Evolutionary conservation across 495 filamentous ascomycete species (phyloP).

Genomic region (Pyrenula aspistea): DNA sequence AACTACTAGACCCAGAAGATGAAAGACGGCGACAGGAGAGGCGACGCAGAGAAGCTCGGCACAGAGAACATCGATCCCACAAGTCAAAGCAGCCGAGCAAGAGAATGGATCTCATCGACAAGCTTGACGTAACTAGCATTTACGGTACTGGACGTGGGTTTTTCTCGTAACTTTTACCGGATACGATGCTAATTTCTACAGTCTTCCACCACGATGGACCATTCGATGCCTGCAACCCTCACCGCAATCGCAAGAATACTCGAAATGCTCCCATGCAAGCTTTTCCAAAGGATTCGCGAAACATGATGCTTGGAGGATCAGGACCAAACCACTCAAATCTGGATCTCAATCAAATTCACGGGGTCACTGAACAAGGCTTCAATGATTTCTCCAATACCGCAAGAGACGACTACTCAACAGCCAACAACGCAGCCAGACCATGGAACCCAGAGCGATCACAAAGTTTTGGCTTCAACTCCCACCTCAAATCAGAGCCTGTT

Average conservation of each 20-base stretch:
- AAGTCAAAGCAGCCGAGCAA: conserved; percentile 38
- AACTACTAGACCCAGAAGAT: conserved; percentile 55
- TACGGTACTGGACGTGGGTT: conserved; percentile 86
- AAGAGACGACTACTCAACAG: conserved; percentile 17
- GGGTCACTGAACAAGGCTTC: conserved; percentile 72
- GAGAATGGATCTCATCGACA: conserved; percentile 88
- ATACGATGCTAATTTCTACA: conserved; percentile 18
- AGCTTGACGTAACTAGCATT: conserved; percentile 92
- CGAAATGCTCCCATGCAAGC: conserved; percentile 90
- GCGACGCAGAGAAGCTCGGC: conserved; percentile 52
- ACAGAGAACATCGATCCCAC: conserved; percentile 44
- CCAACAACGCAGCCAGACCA: conserved; percentile 16
- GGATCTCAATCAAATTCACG: conserved; percentile 74
- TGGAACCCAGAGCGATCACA: conserved; percentile 25
- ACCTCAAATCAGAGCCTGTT: conserved; percentile 50
- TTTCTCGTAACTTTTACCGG: neutral
- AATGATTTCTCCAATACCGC: conserved; percentile 53
- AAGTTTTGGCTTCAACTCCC: conserved; percentile 42
- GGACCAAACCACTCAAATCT: conserved; percentile 75
- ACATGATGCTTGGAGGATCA: conserved; percentile 82
- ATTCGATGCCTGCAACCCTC: conserved; percentile 94
- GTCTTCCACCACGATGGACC: conserved; percentile 99
- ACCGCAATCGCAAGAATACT: conserved; percentile 78
- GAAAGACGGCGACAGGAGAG: conserved; percentile 64
- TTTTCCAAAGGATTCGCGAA: conserved; percentile 80